Evolutionary conservation across 2,329 filamentous ascomycete species (phyloP).

Genomic region (Lachnellula occidentalis): DNA sequence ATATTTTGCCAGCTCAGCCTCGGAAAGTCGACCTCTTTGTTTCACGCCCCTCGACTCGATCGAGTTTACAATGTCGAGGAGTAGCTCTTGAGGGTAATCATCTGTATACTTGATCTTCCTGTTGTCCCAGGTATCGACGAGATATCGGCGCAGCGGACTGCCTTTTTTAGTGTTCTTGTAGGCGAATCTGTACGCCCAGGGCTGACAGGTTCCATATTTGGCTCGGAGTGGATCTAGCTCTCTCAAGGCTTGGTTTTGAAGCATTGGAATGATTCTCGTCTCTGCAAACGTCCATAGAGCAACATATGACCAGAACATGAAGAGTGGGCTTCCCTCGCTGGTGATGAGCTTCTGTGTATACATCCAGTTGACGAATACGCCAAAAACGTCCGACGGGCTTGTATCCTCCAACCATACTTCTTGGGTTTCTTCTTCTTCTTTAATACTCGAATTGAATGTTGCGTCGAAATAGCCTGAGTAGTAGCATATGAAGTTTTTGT

Average conservation of each 20-base stretch:
- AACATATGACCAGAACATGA: too few relatives aligned
- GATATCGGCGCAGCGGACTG: too few relatives aligned
- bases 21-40: too few relatives aligned
- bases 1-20: too few relatives aligned
- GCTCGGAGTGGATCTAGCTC: background rate
- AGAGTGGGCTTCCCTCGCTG: background rate
- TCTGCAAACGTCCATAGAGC: background rate
- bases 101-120: too few relatives aligned
- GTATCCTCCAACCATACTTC: background rate
- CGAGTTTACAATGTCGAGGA: too few relatives aligned
- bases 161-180: too few relatives aligned
- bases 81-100: too few relatives aligned
- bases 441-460: background rate
- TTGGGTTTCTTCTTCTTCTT: background rate
- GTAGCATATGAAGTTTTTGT: background rate
- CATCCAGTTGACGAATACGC: background rate
- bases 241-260: background rate
- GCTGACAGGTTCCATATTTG: too few relatives aligned
- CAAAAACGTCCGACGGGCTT: background rate
- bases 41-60: too few relatives aligned
- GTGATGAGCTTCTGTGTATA: background rate
- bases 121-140: too few relatives aligned
- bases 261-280: background rate
- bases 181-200: too few relatives aligned
- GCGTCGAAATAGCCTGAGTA: background rate